Conservation (phyloP, 257 asterid species). For the Haberlea rhodopensis region DNA sequence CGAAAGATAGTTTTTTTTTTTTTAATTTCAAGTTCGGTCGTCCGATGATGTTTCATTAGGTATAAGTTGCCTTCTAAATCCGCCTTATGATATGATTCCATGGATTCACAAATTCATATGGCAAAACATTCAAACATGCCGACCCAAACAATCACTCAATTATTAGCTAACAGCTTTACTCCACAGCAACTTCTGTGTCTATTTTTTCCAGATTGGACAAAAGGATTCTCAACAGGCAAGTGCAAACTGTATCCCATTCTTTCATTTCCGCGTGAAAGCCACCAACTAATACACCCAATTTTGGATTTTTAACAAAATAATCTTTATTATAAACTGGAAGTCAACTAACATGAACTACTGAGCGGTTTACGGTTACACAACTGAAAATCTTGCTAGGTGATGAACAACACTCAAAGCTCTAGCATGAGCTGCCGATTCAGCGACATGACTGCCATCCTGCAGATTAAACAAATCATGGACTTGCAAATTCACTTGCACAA, state of each 20-base stretch:
- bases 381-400: no score
- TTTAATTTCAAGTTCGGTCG: no score
- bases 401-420: not conserved
- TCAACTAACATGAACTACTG: no score
- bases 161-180: not conserved
- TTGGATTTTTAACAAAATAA: no score
- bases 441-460: not conserved
- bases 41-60: no score
- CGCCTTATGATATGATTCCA: no score
- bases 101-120: constrained; percentile 15
- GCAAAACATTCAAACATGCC: constrained; percentile 27
- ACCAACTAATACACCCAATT: not conserved
- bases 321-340: not conserved
- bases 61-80: no score
- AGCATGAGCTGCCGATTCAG: not conserved
- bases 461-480: not conserved
- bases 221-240: not conserved
- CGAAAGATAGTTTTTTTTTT: no score
- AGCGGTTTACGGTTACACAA: no score
- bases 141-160: constrained; percentile 10
- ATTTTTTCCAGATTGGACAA: not conserved
- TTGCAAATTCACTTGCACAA: no score
- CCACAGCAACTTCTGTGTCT: not conserved
- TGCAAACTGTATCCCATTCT: not conserved
- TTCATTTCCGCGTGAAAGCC: not conserved